phyloP scores from a whole-genome alignment of 2,329 filamentous ascomycete genomes.

The Cladophialophora psammophila region DNA sequence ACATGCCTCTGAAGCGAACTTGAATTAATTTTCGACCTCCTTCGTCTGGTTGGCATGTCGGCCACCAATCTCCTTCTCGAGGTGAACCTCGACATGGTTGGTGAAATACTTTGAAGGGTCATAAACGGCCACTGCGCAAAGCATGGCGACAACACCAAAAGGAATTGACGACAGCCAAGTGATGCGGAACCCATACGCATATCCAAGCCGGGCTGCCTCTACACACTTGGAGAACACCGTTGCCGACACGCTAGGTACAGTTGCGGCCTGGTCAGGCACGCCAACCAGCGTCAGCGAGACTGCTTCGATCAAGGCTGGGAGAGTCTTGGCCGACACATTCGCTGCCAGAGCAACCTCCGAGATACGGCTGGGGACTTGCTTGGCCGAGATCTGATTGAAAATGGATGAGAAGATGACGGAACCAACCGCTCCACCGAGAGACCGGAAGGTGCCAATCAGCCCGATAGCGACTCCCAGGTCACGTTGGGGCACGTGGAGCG shows the following conservation, averaged over 20 bases:
- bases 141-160: conserved; percentile 31
- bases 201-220: conserved; percentile 29
- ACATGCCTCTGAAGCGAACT: background rate
- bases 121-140: conserved; percentile 29
- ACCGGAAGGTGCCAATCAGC: conserved; percentile 34
- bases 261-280: conserved; percentile 30
- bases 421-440: conserved; percentile 30
- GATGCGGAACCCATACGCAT: conserved; percentile 34
- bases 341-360: conserved; percentile 15
- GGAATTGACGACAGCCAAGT: conserved; percentile 34
- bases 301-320: conserved; percentile 33
- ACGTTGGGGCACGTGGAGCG: conserved; percentile 31
- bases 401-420: conserved; percentile 35
- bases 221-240: conserved; percentile 27
- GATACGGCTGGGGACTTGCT: conserved; percentile 26
- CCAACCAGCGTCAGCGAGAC: conserved; percentile 30
- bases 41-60: conserved; percentile 17
- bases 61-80: conserved; percentile 32
- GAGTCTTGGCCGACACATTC: conserved; percentile 20
- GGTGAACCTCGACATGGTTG: conserved; percentile 32
- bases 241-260: conserved; percentile 27
- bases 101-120: conserved; percentile 36
- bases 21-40: conserved; percentile 12
- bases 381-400: conserved; percentile 30
- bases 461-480: conserved; percentile 34